Conservation (phyloP, 768 basidiomycete genomes). For the Lactifluus pinguis region DNA sequence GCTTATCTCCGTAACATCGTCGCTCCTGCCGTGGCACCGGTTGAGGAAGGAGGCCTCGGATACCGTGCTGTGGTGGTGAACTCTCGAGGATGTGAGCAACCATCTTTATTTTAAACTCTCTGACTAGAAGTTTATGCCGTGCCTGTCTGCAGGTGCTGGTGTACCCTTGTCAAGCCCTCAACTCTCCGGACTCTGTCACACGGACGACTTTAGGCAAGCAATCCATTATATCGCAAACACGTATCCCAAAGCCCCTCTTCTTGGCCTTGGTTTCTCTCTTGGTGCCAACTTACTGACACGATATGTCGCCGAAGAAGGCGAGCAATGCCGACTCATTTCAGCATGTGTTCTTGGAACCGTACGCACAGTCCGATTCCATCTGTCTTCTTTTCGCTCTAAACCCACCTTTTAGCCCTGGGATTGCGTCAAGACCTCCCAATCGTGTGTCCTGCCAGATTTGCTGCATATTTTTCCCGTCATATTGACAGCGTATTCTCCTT, state of each 20-base stretch:
- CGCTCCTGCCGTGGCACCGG: constrained; percentile 58
- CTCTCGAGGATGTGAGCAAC: constrained; percentile 74
- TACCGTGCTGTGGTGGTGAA: constrained; percentile 88
- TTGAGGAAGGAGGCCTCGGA: constrained; percentile 73
- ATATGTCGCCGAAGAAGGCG: constrained; percentile 38
- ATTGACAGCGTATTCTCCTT: background rate
- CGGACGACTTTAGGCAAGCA: constrained; percentile 74
- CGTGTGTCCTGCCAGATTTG: constrained; percentile 20
- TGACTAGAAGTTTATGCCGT: constrained; percentile 43
- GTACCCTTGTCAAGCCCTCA: constrained; percentile 28
- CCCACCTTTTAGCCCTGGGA: constrained; percentile 37
- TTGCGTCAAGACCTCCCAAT: constrained; percentile 27
- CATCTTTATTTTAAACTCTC: background rate
- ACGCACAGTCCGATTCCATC: constrained; percentile 2
- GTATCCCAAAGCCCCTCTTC: constrained; percentile 73
- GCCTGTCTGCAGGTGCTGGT: background rate
- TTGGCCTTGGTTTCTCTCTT: constrained; percentile 75
- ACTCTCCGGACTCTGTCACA: constrained; percentile 66
- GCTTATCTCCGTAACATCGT: constrained; percentile 81
- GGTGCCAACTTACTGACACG: no score
- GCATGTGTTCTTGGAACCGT: constrained; percentile 37
- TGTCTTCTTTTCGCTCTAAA: constrained; percentile 8
- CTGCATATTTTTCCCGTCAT: constrained; percentile 1
- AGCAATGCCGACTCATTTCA: constrained; percentile 49
- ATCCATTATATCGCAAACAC: constrained; percentile 60